Conservation (phyloP, 768 basidiomycete species). For the Pleurotus platypus region DNA sequence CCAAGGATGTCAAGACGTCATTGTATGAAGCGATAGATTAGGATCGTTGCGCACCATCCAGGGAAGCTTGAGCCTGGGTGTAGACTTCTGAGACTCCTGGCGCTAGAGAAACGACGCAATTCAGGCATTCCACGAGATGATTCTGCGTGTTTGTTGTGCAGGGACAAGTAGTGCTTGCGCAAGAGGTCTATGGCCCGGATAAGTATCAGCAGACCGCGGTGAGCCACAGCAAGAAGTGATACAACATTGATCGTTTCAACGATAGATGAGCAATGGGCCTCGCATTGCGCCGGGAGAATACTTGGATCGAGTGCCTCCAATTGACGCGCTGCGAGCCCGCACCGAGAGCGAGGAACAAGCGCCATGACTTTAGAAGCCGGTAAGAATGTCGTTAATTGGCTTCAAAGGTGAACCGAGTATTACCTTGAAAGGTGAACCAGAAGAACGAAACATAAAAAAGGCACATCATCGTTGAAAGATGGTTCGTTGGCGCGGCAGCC, state of each 20-base stretch:
- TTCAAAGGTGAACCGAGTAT: too few species aligned
- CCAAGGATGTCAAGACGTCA: neutral
- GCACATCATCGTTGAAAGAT: too few species aligned
- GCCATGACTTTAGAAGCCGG: too few species aligned
- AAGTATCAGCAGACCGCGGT: neutral
- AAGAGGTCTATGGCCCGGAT: neutral
- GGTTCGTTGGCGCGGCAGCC: too few species aligned
- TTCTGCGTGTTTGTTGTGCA: neutral
- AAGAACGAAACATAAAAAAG: too few species aligned
- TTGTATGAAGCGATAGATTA: too few species aligned
- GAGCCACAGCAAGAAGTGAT: neutral
- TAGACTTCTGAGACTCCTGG: neutral
- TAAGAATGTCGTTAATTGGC: too few species aligned
- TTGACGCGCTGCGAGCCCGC: neutral
- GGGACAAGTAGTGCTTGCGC: neutral
- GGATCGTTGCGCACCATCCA: neutral
- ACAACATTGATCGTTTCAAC: slow-evolving; percentile 3
- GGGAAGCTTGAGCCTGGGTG: neutral
- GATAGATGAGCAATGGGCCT: neutral
- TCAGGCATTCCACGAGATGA: neutral
- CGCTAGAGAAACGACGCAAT: neutral
- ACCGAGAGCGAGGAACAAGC: too few species aligned
- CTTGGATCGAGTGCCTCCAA: neutral
- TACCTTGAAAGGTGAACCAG: too few species aligned
- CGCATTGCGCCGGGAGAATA: neutral